Evolutionary conservation across 129 eudicot species (phyloP), one percentile per base, ranked within the genome.

Genomic region (Pittosporum tobira): DNA sequence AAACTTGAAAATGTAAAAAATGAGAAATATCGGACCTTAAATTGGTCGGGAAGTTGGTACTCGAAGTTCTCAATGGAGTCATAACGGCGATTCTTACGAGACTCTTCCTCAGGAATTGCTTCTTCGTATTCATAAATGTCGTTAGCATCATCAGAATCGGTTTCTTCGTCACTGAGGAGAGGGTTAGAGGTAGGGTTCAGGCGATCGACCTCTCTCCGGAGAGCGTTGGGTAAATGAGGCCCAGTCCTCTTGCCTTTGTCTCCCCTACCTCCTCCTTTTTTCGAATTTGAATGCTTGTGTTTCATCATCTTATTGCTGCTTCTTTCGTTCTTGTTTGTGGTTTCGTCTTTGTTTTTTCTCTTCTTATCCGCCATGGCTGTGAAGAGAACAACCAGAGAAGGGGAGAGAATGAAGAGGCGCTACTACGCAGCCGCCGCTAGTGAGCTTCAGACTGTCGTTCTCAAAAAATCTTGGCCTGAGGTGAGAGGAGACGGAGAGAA

Each of bases 41-140:
- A 76, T 6, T 81, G 45, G 13, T 73, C 53, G 15, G 95, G 88
- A 26, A 90, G 88, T 61, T 86, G 72, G 29, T 70, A 85, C 71
- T 83, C 78, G 49, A 62, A 73, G 20, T 90, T 83, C 0, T 85
- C 97, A 53, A 90, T 95, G 5, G 80, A 81, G 26, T 85, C 97
- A 42, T 79, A 90, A 37, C 95, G 79, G 37, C 78, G 77, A 42
- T 90, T 90, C 82, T 77, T 90, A 76, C 55, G 71, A 10, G 74
- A 61, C 50, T 90, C 89, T 73, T 90, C 95, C 57, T 85, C 82
- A 8, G 97, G 76, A 58, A 73, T 46, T 3, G 28, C 70, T 65
- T 85, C 97, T 67, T 85, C 95, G 36, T 85, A 85, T 40, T 85
- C 97, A 37, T 90, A 90, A 5, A 85, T 12, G 46, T 85, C 97